These are phyloP conservation scores for Suillus plorans DNA, from an alignment of 768 basidiomycete genomes.

Conservation along the genomic window DNA sequence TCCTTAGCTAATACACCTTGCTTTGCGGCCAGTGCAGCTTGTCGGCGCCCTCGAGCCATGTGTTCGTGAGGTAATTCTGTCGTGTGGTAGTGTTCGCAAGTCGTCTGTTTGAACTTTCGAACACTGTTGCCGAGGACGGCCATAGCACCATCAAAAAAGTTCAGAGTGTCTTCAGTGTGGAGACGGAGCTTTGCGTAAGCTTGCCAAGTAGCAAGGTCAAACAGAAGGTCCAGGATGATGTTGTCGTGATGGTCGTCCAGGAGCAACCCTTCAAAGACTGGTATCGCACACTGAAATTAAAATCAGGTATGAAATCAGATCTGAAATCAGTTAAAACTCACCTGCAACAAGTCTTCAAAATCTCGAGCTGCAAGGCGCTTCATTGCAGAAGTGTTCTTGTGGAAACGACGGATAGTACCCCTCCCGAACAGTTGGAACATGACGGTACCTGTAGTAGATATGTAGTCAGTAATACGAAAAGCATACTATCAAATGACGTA, in stretches of 20 bases:
- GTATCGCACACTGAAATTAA: slow-evolving; percentile 30
- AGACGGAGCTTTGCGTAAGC: slow-evolving; percentile 33
- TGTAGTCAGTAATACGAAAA: too few species aligned
- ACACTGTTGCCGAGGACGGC: slow-evolving; percentile 20
- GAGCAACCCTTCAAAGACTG: slow-evolving; percentile 38
- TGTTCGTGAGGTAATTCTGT: slow-evolving; percentile 29
- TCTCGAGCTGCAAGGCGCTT: too few species aligned
- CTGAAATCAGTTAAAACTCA: too few species aligned
- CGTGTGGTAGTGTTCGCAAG: slow-evolving; percentile 25
- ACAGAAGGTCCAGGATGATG: slow-evolving; percentile 25
- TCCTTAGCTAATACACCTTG: neutral
- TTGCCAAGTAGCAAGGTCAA: slow-evolving; percentile 33
- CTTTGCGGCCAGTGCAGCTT: neutral
- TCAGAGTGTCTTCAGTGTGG: slow-evolving; percentile 24
- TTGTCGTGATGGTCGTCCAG: slow-evolving; percentile 14
- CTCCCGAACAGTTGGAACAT: slow-evolving; percentile 5
- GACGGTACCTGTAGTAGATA: slow-evolving; percentile 26
- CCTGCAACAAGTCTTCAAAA: too few species aligned
- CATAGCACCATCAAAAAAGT: slow-evolving; percentile 21
- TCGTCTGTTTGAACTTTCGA: slow-evolving; percentile 19
- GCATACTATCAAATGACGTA: too few species aligned
- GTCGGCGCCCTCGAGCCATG: slow-evolving; percentile 19
- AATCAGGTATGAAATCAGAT: too few species aligned
- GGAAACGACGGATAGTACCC: too few species aligned
- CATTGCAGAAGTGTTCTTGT: too few species aligned